These are phyloP conservation scores for Mucor mucedo DNA, from an alignment of 371 early-diverging fungal genomes.

Conservation along the genomic window DNA sequence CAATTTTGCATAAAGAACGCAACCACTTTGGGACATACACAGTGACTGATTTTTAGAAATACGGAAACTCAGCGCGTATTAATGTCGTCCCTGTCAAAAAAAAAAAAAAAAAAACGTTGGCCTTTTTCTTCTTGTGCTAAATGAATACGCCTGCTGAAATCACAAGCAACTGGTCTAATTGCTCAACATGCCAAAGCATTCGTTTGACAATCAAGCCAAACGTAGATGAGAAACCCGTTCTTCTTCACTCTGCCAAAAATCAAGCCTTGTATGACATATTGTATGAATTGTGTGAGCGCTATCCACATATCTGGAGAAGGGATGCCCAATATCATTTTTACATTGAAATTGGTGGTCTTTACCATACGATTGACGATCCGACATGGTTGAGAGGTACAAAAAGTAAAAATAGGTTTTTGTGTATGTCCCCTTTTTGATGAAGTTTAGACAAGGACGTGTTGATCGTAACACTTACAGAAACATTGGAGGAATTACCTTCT, in stretches of 20 bases:
- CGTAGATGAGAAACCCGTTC: constrained; percentile 3
- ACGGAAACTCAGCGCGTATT: too few relatives aligned
- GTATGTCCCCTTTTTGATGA: background rate
- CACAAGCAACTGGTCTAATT: too few relatives aligned
- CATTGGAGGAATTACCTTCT: constrained; percentile 32
- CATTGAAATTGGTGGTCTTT: constrained; percentile 46
- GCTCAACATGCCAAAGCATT: background rate
- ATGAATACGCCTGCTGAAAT: too few relatives aligned
- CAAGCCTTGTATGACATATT: constrained; percentile 34
- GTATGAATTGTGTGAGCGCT: constrained; percentile 27
- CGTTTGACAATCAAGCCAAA: constrained; percentile 21
- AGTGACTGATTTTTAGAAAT: too few relatives aligned
- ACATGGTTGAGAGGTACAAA: constrained; percentile 44
- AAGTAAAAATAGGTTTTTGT: background rate
- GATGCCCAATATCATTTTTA: constrained; percentile 42
- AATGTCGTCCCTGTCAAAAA: too few relatives aligned
- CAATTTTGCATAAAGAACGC: too few relatives aligned
- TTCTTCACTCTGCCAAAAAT: constrained; percentile 36
- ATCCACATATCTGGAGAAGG: constrained; percentile 32
- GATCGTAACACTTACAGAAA: constrained; percentile 33
- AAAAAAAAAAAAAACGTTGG: too few relatives aligned
- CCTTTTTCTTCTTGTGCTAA: too few relatives aligned
- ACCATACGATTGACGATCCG: constrained; percentile 37
- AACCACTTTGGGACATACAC: too few relatives aligned
- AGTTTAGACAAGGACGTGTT: constrained; percentile 42